These are phyloP conservation scores for Colletotrichum godetiae DNA, from an alignment of 2,329 filamentous ascomycete species.

Conservation along the genomic window DNA sequence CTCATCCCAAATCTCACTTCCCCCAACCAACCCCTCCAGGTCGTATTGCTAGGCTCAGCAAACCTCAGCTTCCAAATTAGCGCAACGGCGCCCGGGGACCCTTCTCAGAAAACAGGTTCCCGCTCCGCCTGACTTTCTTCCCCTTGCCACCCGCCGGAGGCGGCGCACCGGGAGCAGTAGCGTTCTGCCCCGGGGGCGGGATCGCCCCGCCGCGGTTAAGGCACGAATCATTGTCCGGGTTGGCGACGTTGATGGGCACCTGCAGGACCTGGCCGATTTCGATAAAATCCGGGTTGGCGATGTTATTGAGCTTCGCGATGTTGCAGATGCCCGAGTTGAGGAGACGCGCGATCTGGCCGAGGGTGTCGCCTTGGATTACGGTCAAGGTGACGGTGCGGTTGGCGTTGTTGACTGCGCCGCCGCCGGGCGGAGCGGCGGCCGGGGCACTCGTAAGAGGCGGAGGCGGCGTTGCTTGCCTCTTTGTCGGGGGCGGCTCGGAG, in stretches of 20 bases:
- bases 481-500: conserved; percentile 6
- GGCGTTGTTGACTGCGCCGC: neutral
- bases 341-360: conserved; percentile 20
- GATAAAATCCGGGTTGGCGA: conserved; percentile 27
- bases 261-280: conserved; percentile 1
- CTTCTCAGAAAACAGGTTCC: neutral
- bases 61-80: neutral
- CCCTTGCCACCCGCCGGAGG: neutral
- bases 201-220: conserved; percentile 21
- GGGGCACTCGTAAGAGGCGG: neutral
- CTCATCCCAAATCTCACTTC: neutral
- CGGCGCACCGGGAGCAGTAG: neutral
- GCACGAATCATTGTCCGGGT: conserved; percentile 27
- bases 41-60: neutral
- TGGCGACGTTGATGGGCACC: conserved; percentile 18
- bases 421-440: neutral
- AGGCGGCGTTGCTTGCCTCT: conserved; percentile 2
- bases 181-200: neutral
- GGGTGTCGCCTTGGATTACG: conserved; percentile 13
- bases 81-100: neutral
- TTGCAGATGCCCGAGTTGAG: conserved; percentile 33
- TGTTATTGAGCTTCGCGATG: conserved; percentile 27
- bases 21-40: neutral
- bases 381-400: conserved; percentile 18
- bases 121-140: conserved; percentile 2